Percentiles rank a stretch among this genome's conserved stretches.
Evolutionary conservation across 2,329 filamentous ascomycete species (phyloP).

Genomic region (Pseudogymnoascus sp.): DNA sequence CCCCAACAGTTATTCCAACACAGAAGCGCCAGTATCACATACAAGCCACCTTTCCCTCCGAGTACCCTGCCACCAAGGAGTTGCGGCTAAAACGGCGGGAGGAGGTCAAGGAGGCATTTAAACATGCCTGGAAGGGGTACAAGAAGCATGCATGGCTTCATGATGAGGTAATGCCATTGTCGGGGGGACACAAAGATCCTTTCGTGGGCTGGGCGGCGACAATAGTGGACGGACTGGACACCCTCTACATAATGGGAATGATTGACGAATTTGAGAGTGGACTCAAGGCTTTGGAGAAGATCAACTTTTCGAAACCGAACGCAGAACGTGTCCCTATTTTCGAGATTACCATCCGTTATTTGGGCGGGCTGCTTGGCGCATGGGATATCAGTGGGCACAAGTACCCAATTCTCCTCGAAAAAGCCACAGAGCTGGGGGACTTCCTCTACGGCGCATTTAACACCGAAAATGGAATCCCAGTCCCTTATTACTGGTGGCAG

Average conservation of each 20-base stretch:
- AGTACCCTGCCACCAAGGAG: slow-evolving; percentile 6
- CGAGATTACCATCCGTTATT: slow-evolving; percentile 20
- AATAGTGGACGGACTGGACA: slow-evolving; percentile 71
- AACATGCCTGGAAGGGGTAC: slow-evolving; percentile 62
- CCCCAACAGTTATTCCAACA: background rate
- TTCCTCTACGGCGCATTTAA: slow-evolving; percentile 63
- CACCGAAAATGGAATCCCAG: slow-evolving; percentile 83
- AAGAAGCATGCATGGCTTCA: slow-evolving; percentile 69
- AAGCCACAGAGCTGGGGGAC: slow-evolving; percentile 59
- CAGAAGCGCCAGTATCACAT: background rate
- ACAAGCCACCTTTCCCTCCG: slow-evolving; percentile 10
- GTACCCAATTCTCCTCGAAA: slow-evolving; percentile 42
- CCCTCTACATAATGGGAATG: slow-evolving; percentile 75
- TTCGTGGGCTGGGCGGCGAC: slow-evolving; percentile 89
- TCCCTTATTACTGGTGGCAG: slow-evolving; percentile 69
- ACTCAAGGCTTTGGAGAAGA: slow-evolving; percentile 55
- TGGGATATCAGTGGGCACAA: slow-evolving; percentile 12
- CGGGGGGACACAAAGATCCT: slow-evolving; percentile 58
- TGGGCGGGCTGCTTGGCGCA: slow-evolving; percentile 18
- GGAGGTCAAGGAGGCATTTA: slow-evolving; percentile 19
- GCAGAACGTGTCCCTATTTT: slow-evolving; percentile 17
- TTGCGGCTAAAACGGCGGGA: slow-evolving; percentile 10
- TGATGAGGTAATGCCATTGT: slow-evolving; percentile 72
- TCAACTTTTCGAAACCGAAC: slow-evolving; percentile 43
- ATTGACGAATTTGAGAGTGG: slow-evolving; percentile 70